Base-by-base conservation (phyloP, 306 rosid species). In the Erythrophleum fordii region DNA sequence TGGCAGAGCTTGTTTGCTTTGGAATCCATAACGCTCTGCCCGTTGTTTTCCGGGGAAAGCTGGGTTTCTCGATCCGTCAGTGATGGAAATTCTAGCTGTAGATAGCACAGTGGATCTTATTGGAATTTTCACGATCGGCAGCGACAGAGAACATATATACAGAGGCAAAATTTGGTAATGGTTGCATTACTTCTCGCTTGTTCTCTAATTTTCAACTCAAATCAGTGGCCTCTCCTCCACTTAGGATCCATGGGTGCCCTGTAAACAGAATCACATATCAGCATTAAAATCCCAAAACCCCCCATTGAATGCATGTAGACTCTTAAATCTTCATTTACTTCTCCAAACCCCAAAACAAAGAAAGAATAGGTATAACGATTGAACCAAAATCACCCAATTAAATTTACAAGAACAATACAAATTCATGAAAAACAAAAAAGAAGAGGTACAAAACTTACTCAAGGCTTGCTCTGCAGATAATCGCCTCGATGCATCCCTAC, bases 241-340 rank as follows among this genome's bases (percentile, higher is more conserved):
- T 87, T 66, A 88, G 20, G 51, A 94, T 92, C 98, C 98, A 94
- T 3, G 97, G 95, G 53, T 94, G 98, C 68, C 92, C 95, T 93
- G 86, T 29, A 80, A 77, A 5, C 34, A 39, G 1, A 81, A 11
- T 26, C 41, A 10, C 79, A 41, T 20, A 75, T 85, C 22, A 86
- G 53, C 16, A 39, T 3, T 22, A 13, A n/a, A 34, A 41, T 37
- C 23, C 52, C 26, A 45, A 6, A 22, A 22, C 26, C 58, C 23
- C 25, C 58, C 58, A 20, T 20, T 20, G 8, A 53, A 20, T 20
- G 60, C 60, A n/a, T 53, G 1, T 1, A 25, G 34, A 39, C 42
- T 5, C 42, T 39, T 39, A 39, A 39, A 39, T 39, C n/a, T n/a
- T n/a, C n/a, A n/a, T 52, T 34, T 3, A 3, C 3, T 5, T 2